phyloP scores from a whole-genome alignment of 2,329 filamentous ascomycete genomes.

The Diaporthe ilicicola region DNA sequence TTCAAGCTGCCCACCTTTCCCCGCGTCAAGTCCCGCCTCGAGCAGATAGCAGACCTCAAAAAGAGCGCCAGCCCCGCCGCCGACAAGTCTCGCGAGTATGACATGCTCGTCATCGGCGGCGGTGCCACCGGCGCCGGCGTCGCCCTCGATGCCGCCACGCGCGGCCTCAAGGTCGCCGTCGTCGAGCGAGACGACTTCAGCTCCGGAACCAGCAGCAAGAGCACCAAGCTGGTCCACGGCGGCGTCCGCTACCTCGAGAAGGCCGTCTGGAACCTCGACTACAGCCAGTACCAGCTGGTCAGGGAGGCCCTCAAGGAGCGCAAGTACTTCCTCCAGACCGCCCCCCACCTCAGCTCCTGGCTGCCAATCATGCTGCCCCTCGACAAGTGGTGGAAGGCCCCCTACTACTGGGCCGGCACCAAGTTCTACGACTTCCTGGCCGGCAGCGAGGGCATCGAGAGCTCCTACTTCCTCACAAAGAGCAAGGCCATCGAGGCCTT shows the following conservation, averaged over 20 bases:
- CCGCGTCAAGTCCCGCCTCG: slow-evolving; percentile 66
- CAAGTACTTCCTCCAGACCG: slow-evolving; percentile 84
- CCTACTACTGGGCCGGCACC: slow-evolving; percentile 75
- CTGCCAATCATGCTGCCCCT: slow-evolving; percentile 86
- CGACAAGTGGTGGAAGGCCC: slow-evolving; percentile 84
- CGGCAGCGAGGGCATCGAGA: slow-evolving; percentile 83
- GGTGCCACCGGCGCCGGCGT: slow-evolving; percentile 84
- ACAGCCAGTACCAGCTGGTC: slow-evolving; percentile 82
- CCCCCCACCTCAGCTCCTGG: slow-evolving; percentile 82
- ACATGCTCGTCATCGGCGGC: slow-evolving; percentile 80
- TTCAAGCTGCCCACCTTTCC: slow-evolving; percentile 74
- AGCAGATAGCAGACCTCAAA: slow-evolving; percentile 70
- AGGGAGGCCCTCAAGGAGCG: slow-evolving; percentile 84
- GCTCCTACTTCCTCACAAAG: slow-evolving; percentile 82
- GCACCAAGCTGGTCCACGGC: slow-evolving; percentile 86
- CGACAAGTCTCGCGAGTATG: slow-evolving; percentile 67
- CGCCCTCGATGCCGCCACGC: slow-evolving; percentile 81
- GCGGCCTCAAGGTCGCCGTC: slow-evolving; percentile 80
- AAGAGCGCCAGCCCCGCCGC: slow-evolving; percentile 47
- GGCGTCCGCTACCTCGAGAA: slow-evolving; percentile 88
- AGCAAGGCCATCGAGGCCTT: slow-evolving; percentile 81
- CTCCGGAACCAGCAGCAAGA: slow-evolving; percentile 84
- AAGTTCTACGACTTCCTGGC: slow-evolving; percentile 86
- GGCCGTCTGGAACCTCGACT: slow-evolving; percentile 85
- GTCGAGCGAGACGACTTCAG: slow-evolving; percentile 87